A percentile compares a stretch with the other conserved stretches of the same genome.
Evolutionary conservation across 768 basidiomycete species (phyloP).

Genomic region (Candolleomyces efflorescens): DNA sequence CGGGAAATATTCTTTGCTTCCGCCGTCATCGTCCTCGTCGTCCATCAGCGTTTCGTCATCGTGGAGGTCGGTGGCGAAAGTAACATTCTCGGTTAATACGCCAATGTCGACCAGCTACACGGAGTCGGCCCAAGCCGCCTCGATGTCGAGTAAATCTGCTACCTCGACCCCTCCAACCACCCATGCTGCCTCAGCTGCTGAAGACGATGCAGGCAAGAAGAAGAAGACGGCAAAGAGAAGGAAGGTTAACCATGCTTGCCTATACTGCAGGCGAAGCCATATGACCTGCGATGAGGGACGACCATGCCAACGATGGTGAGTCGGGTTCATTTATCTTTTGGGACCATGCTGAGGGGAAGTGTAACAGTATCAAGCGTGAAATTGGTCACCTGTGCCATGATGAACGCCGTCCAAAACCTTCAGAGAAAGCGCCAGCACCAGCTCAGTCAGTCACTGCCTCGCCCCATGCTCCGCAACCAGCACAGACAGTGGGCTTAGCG

Average conservation of each 20-base stretch:
- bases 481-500: constrained; percentile 25
- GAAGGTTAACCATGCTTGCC: constrained; percentile 90
- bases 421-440: constrained; percentile 38
- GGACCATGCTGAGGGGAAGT: constrained; percentile 8
- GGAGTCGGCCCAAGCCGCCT: constrained; percentile 4
- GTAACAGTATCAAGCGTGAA: constrained; percentile 84
- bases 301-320: constrained; percentile 92
- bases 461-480: not conserved
- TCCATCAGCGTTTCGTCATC: not conserved
- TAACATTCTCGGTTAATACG: not conserved
- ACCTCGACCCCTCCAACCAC: not conserved
- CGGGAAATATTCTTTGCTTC: too few species aligned
- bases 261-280: constrained; percentile 90
- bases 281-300: constrained; percentile 89
- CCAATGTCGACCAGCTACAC: not conserved
- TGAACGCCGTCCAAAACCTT: constrained; percentile 58
- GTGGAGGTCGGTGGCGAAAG: not conserved
- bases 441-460: constrained; percentile 19
- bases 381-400: constrained; percentile 95
- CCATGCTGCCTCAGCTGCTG: constrained; percentile 10
- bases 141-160: constrained; percentile 3
- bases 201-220: constrained; percentile 37
- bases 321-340: constrained; percentile 14
- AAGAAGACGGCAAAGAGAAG: constrained; percentile 62
- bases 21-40: too few species aligned